phyloP scores from a whole-genome alignment of 441 rosid species.

The Populus hybrid region DNA sequence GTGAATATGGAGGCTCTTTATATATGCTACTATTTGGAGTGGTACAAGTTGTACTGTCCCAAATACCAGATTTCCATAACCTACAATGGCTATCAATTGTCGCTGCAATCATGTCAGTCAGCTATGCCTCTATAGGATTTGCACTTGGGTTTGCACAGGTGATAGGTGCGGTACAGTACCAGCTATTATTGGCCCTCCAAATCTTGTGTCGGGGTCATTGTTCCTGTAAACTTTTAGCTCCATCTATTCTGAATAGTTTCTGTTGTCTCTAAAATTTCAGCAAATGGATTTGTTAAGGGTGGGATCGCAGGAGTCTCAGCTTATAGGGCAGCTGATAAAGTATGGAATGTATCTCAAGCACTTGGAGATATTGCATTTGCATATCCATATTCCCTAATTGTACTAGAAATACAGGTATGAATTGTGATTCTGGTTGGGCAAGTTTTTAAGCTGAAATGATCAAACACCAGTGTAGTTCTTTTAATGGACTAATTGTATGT shows the following conservation, averaged over 20 bases:
- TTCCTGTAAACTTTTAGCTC: no score
- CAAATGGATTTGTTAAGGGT: conserved; percentile 41
- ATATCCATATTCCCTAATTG: conserved; percentile 38
- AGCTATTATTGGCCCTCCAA: no score
- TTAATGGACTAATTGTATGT: no score
- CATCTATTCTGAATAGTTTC: no score
- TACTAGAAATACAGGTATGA: conserved; percentile 52
- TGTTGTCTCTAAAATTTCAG: conserved; percentile 3
- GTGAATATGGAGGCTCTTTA: conserved; percentile 25
- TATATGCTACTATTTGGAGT: conserved; percentile 52
- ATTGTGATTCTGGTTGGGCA: no score
- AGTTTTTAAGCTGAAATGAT: no score
- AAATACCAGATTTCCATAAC: conserved; percentile 55
- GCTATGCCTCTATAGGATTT: conserved; percentile 59
- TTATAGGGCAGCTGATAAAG: conserved; percentile 23
- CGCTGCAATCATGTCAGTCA: conserved; percentile 64
- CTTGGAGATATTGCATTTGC: conserved; percentile 50
- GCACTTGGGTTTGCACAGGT: conserved; percentile 51
- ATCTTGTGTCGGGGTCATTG: no score
- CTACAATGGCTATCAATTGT: conserved; percentile 54
- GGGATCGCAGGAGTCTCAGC: conserved; percentile 37
- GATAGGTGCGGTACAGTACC: conserved; percentile 25
- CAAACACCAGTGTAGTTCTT: no score
- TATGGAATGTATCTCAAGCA: conserved; percentile 47
- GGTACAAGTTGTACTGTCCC: conserved; percentile 49